Base-by-base conservation (phyloP, 2,329 filamentous ascomycete species). In the Nemania sp. region DNA sequence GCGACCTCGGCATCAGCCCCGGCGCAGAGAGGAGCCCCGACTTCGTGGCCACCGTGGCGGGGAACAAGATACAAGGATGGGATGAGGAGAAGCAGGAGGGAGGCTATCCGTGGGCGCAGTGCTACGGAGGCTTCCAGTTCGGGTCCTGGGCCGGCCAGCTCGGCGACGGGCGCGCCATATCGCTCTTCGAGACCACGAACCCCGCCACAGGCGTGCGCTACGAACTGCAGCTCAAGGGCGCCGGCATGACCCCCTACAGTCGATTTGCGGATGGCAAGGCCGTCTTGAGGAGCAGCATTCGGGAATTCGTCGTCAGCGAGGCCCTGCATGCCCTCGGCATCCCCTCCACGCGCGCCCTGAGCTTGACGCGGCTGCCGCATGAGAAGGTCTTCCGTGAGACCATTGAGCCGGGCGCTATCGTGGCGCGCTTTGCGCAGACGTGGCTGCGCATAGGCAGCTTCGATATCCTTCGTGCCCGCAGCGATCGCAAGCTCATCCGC, bases 371-470 rank as follows among this genome's bases (percentile, higher is more conserved):
- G 15, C 80, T 92, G 13, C 91, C 91, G 0, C 81, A 91, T 53
- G 82, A 84, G 32, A 87, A 83, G 63, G 93, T 97, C 0, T 74
- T 87, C 35, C 84, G 95, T 57, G 95, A 99, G 78, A 85, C 84
- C 3, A 76, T 90, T 2, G 95, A 99, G 75, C 92, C 94, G 0
- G 94, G 92, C 13, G 95, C 95, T 10, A 95, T 99, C 62, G 95
- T 99, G 12, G 84, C 91, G 29, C 87, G 95, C 11, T 97, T 97
- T 71, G 95, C 95, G 0, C 87, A 97, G 74, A 89, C 85, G 17
- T 99, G 95, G 95, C 77, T 99, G 47, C 84, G 95, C 21, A 87
- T 99, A 52, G 95, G 95, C n/a, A 98, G 90, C 18, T 99, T 99
- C 72, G 96, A 99, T 70, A 83, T 99, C n/a, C 83, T 93, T 9